Percentiles rank a stretch among this genome's conserved stretches.
Evolutionary conservation across 257 asterid genomes (phyloP).

Genomic region (Avicennia marina): DNA sequence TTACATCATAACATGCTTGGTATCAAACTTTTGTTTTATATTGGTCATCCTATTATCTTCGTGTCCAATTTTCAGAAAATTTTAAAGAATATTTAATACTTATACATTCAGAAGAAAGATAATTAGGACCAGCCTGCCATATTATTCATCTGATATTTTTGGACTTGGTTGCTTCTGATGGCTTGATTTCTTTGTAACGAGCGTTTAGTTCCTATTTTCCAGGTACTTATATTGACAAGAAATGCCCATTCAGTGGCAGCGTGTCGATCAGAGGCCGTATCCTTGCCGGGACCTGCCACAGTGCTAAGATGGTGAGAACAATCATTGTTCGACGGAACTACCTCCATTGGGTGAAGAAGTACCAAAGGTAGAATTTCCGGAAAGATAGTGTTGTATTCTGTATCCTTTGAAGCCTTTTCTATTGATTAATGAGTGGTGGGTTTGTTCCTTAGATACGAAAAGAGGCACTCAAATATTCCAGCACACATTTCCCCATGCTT

Average conservation of each 20-base stretch:
- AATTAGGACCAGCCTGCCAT: too few relatives aligned
- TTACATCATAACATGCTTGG: not conserved
- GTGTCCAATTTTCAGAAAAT: too few relatives aligned
- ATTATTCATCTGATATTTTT: too few relatives aligned
- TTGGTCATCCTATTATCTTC: too few relatives aligned
- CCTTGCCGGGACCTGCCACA: conserved; percentile 42
- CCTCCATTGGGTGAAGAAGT: conserved; percentile 43
- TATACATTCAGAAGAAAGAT: too few relatives aligned
- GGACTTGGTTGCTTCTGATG: not conserved
- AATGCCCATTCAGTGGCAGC: conserved; percentile 33
- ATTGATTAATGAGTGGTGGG: not conserved
- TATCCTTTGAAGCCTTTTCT: not conserved
- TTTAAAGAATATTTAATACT: too few relatives aligned
- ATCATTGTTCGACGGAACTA: conserved; percentile 42
- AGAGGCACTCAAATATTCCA: conserved; percentile 40
- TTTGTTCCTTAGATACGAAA: conserved; percentile 31
- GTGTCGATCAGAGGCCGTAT: conserved; percentile 33
- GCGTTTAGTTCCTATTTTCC: not conserved
- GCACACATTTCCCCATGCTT: conserved; percentile 37
- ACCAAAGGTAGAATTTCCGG: conserved; percentile 27
- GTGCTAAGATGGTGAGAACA: conserved; percentile 46
- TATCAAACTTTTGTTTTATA: not conserved
- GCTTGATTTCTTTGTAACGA: not conserved
- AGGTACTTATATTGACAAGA: conserved; percentile 31
- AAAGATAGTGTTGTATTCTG: not conserved